Evolutionary conservation across 2,329 filamentous ascomycete species (phyloP).

Genomic region (Fusarium haematococcum): DNA sequence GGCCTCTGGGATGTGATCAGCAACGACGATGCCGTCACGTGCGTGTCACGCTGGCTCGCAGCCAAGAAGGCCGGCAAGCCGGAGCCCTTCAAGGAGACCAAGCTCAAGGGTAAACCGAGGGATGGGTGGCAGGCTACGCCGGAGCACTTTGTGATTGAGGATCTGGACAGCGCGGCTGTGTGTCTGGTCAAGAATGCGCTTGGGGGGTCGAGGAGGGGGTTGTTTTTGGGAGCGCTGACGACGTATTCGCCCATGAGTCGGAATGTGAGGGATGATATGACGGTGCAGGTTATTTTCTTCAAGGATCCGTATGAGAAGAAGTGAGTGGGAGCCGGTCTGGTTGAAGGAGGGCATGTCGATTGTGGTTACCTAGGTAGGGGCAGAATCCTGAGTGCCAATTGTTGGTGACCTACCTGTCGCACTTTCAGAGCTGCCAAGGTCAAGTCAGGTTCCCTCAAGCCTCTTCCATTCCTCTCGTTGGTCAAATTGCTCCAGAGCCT

Average conservation of each 20-base stretch:
- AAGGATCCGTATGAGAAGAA: conserved; percentile 67
- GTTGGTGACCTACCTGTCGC: too few relatives aligned
- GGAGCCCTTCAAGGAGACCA: conserved; percentile 37
- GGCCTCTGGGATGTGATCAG: conserved; percentile 74
- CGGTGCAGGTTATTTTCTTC: conserved; percentile 83
- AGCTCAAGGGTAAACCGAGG: conserved; percentile 29
- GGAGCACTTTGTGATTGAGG: conserved; percentile 78
- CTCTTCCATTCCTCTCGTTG: too few relatives aligned
- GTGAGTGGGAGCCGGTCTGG: conserved; percentile 60
- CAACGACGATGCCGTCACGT: conserved; percentile 67
- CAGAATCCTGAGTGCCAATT: too few relatives aligned
- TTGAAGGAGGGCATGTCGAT: too few relatives aligned
- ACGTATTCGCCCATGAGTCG: conserved; percentile 77
- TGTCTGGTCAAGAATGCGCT: conserved; percentile 85
- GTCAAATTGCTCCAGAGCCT: too few relatives aligned
- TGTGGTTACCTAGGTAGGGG: too few relatives aligned
- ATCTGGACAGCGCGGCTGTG: conserved; percentile 80
- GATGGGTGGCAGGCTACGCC: conserved; percentile 44
- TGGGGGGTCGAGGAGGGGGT: conserved; percentile 79
- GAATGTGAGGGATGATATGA: conserved; percentile 77
- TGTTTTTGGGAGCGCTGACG: conserved; percentile 79
- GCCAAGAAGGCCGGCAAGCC: conserved; percentile 42
- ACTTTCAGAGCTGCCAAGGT: too few relatives aligned
- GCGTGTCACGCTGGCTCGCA: conserved; percentile 66
- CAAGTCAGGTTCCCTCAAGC: too few relatives aligned